Conservation (phyloP, 306 rosid genomes). For the Casuarina cunninghamiana region DNA sequence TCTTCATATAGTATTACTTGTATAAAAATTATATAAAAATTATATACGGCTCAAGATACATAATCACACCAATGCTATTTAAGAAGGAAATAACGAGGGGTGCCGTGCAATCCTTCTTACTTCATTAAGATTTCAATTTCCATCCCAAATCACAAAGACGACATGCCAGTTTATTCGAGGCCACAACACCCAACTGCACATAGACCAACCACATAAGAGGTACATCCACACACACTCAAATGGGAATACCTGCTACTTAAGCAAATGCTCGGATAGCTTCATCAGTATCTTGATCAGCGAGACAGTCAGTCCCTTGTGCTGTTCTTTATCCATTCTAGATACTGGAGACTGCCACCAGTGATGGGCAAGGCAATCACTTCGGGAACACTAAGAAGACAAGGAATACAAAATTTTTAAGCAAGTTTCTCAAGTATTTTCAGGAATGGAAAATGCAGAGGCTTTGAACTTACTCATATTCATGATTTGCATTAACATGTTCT, state of each 20-base stretch:
- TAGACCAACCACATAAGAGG: neutral
- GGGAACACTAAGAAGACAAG: constrained; percentile 60
- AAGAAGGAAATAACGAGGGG: constrained; percentile 3
- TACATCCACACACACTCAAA: constrained; percentile 17
- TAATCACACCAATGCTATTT: neutral
- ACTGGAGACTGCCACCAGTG: constrained; percentile 70
- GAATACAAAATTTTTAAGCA: neutral
- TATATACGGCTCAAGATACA: too few relatives aligned
- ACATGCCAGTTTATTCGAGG: constrained; percentile 14
- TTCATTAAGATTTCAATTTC: constrained; percentile 4
- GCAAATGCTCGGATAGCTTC: neutral
- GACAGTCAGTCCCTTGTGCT: constrained; percentile 78
- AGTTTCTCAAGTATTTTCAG: constrained; percentile 3
- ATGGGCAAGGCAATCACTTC: constrained; percentile 93
- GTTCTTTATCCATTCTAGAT: constrained; percentile 85
- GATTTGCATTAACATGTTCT: constrained; percentile 79
- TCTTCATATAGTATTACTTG: too few relatives aligned
- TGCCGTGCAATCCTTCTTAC: neutral
- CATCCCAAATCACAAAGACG: constrained; percentile 23
- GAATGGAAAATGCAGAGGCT: constrained; percentile 9
- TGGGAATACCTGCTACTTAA: neutral
- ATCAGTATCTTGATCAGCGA: constrained; percentile 19
- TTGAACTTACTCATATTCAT: constrained; percentile 77
- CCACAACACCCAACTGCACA: neutral
- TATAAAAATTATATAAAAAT: too few relatives aligned